Percentiles rank a stretch among this genome's conserved stretches.
Conservation (phyloP, 805 yeast species). For the Starmerella asiatica region DNA sequence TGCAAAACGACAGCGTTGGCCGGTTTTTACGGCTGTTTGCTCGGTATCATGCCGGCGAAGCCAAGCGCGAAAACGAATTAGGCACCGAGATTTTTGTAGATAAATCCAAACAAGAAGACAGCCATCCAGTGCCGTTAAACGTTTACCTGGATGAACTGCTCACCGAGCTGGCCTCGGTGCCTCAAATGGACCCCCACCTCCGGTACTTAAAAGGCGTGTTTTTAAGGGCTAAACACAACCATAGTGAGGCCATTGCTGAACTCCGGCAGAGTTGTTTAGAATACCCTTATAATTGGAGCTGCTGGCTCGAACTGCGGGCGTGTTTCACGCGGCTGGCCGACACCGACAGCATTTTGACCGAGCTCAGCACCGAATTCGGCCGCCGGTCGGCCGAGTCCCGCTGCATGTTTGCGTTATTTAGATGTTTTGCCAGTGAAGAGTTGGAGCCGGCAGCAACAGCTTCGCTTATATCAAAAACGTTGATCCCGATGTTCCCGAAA, state of each 20-base stretch:
- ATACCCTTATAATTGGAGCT: conserved; percentile 85
- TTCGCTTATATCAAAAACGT: conserved; percentile 17
- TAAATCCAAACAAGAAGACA: conserved; percentile 21
- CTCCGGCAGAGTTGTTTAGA: conserved; percentile 47
- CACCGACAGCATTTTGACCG: conserved; percentile 2
- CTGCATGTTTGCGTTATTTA: conserved; percentile 43
- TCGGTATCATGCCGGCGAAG: conserved; percentile 61
- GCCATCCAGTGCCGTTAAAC: conserved; percentile 21
- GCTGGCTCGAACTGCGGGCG: conserved; percentile 69
- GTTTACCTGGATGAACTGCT: conserved; percentile 26
- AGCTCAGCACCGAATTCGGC: conserved; percentile 4
- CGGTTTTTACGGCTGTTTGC: conserved; percentile 57
- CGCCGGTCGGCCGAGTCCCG: conserved; percentile 10
- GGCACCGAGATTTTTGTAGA: conserved; percentile 43
- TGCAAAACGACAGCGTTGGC: conserved; percentile 25
- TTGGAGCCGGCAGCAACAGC: conserved; percentile 31
- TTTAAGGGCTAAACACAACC: conserved; percentile 47
- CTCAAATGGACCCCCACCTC: conserved; percentile 37
- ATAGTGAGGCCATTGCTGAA: conserved; percentile 44
- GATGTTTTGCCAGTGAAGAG: conserved; percentile 58
- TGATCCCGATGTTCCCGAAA: conserved; percentile 49
- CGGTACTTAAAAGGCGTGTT: conserved; percentile 61
- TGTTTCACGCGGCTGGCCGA: conserved; percentile 33
- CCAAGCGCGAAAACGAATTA: conserved; percentile 51
- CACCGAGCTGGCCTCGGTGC: conserved; percentile 31